phyloP scores from a whole-genome alignment of 2,329 filamentous ascomycete species.

The Talaromyces sp. region DNA sequence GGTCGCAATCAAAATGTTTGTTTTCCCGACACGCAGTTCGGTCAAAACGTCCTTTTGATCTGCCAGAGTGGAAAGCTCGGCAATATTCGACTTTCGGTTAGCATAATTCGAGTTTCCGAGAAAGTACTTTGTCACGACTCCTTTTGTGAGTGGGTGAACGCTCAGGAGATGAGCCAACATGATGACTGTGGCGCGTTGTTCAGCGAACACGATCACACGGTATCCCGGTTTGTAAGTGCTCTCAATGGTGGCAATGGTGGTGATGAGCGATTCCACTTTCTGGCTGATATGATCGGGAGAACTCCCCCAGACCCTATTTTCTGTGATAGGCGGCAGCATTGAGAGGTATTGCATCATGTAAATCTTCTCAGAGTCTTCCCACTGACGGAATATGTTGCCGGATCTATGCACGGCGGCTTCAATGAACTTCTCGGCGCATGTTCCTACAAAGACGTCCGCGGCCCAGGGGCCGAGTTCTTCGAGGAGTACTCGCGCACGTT shows the following conservation, averaged over 20 bases:
- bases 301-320: slow-evolving; percentile 15
- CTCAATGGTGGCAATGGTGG: slow-evolving; percentile 48
- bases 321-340: slow-evolving; percentile 18
- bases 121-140: slow-evolving; percentile 45
- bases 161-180: slow-evolving; percentile 57
- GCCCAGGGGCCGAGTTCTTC: slow-evolving; percentile 63
- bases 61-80: slow-evolving; percentile 45
- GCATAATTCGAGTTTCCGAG: slow-evolving; percentile 47
- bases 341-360: slow-evolving; percentile 49
- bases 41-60: slow-evolving; percentile 49
- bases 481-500: slow-evolving; percentile 48
- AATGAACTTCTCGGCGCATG: slow-evolving; percentile 41
- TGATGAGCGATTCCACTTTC: slow-evolving; percentile 56
- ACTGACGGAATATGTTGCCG: slow-evolving; percentile 34
- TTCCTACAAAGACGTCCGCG: slow-evolving; percentile 59
- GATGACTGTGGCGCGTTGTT: slow-evolving; percentile 56
- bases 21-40: slow-evolving; percentile 49
- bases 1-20: slow-evolving; percentile 55
- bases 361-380: slow-evolving; percentile 48
- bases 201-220: slow-evolving; percentile 61
- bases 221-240: slow-evolving; percentile 44
- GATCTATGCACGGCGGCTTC: slow-evolving; percentile 22
- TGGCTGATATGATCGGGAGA: slow-evolving; percentile 42
- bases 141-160: slow-evolving; percentile 44
- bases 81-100: slow-evolving; percentile 44